phyloP scores from a whole-genome alignment of 306 rosid genomes.

The Senna tora region DNA sequence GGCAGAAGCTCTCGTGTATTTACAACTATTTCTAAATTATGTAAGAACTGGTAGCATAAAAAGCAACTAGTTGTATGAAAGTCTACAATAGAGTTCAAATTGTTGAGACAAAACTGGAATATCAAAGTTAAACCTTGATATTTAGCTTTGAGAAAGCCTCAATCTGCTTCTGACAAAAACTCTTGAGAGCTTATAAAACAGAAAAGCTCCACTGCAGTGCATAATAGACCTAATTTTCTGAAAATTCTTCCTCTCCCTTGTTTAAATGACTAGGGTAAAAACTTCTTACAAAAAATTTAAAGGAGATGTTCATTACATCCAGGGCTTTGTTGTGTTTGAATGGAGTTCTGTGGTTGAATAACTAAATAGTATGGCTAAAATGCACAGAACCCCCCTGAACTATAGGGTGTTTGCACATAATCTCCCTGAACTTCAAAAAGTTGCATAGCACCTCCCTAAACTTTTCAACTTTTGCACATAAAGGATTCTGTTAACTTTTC shows the following conservation, averaged over 20 bases:
- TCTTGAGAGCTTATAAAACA: neutral
- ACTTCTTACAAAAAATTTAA: neutral
- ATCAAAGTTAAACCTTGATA: neutral
- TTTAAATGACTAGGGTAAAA: neutral
- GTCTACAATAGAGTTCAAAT: neutral
- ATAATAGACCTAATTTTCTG: neutral
- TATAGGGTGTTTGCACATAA: too few relatives aligned
- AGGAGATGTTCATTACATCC: neutral
- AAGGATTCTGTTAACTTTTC: too few relatives aligned
- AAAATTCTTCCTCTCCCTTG: neutral
- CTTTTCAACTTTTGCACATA: too few relatives aligned
- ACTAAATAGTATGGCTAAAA: too few relatives aligned
- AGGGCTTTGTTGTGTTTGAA: neutral
- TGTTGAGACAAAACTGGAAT: neutral
- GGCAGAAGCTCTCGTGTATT: neutral
- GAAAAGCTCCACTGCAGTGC: neutral
- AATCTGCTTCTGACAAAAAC: neutral
- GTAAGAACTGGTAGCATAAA: neutral
- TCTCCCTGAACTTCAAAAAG: too few relatives aligned
- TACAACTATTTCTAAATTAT: neutral
- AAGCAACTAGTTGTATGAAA: neutral
- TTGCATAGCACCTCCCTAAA: too few relatives aligned
- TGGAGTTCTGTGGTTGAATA: neutral
- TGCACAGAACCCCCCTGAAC: too few relatives aligned
- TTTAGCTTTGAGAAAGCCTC: neutral